Percentiles rank a stretch among this genome's conserved stretches.
Conservation (phyloP, 116 monocot species). For the Trichopus zeylanicus region DNA sequence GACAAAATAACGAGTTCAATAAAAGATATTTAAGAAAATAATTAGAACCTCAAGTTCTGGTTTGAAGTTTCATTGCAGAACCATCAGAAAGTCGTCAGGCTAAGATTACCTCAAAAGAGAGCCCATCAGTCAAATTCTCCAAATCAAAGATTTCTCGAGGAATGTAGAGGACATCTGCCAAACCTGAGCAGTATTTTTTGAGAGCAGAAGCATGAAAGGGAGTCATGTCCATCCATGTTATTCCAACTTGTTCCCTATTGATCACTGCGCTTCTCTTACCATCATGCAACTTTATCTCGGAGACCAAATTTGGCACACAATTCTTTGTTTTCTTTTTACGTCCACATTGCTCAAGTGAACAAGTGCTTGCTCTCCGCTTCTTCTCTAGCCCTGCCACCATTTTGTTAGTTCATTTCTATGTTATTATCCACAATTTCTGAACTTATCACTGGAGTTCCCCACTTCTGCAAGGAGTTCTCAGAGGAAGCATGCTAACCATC, state of each 20-base stretch:
- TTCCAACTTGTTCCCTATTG: background rate
- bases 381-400: background rate
- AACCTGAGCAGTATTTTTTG: background rate
- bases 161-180: background rate
- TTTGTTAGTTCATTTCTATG: background rate
- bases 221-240: background rate
- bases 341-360: background rate
- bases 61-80: background rate
- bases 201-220: background rate
- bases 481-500: too few species aligned
- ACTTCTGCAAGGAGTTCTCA: too few species aligned
- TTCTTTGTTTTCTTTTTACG: background rate
- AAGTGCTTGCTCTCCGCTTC: background rate
- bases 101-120: slow-evolving; percentile 65
- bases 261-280: background rate
- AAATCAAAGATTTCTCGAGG: background rate
- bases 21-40: background rate
- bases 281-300: slow-evolving; percentile 24
- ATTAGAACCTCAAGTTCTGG: background rate
- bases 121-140: slow-evolving; percentile 15
- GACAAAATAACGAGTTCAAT: slow-evolving; percentile 1
- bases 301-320: background rate
- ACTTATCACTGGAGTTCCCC: too few species aligned
- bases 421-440: too few species aligned
- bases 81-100: background rate